phyloP scores from a whole-genome alignment of 2,329 filamentous ascomycete genomes.

The Aspergillus eucalypticola region DNA sequence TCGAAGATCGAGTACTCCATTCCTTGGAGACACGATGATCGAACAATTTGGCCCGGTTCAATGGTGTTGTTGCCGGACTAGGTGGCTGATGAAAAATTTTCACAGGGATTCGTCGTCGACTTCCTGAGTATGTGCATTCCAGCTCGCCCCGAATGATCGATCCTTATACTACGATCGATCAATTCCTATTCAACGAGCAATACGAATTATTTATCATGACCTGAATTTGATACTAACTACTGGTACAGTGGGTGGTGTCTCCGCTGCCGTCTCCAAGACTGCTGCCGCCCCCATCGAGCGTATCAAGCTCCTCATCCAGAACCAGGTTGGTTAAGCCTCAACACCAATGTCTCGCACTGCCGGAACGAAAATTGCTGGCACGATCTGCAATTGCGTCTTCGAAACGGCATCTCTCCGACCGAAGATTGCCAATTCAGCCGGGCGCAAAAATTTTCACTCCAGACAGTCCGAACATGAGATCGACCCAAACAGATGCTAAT shows the following conservation, averaged over 20 bases:
- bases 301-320: slow-evolving; percentile 99
- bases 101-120: slow-evolving; percentile 89
- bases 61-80: slow-evolving; percentile 1
- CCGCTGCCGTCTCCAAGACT: slow-evolving; percentile 99
- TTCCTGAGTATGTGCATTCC: slow-evolving; percentile 84
- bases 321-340: slow-evolving; percentile 74
- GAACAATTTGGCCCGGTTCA: slow-evolving; percentile 9
- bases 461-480: not conserved
- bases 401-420: not conserved
- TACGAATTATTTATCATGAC: not conserved
- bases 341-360: not conserved
- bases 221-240: slow-evolving; percentile 44
- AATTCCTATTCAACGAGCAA: slow-evolving; percentile 7
- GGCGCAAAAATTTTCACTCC: slow-evolving; percentile 14
- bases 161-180: slow-evolving; percentile 9
- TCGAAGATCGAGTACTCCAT: not conserved
- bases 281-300: slow-evolving; percentile 99
- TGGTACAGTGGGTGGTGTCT: slow-evolving; percentile 95
- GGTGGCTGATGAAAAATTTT: slow-evolving; percentile 34
- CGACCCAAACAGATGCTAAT: not conserved
- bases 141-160: slow-evolving; percentile 4
- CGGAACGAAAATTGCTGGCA: not conserved
- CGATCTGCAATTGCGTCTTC: not conserved
- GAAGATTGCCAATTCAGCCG: not conserved
- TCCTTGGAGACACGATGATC: not conserved